A percentile compares a stretch with the other conserved stretches of the same genome.
Conservation (phyloP, 495 filamentous ascomycete genomes). For the Cetradonia linearis region DNA sequence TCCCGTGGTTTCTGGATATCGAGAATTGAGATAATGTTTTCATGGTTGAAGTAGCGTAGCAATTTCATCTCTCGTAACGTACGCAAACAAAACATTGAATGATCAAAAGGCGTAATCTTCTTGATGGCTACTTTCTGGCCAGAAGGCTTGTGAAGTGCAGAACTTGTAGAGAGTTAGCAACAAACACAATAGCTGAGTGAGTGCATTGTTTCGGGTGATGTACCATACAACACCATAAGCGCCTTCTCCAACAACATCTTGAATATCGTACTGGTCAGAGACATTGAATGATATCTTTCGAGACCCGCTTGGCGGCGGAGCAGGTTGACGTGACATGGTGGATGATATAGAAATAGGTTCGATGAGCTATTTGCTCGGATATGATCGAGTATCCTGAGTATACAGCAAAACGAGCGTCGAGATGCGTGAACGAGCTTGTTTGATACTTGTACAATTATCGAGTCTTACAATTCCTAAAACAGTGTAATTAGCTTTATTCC, state of each 20-base stretch:
- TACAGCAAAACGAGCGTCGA: background rate
- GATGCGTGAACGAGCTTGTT: background rate
- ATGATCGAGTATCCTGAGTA: background rate
- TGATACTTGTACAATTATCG: background rate
- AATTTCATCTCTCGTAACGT: conserved; percentile 99
- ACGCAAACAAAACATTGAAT: conserved; percentile 97
- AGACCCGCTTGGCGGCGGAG: conserved; percentile 46
- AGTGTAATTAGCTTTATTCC: background rate
- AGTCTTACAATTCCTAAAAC: background rate
- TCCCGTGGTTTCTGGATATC: conserved; percentile 97
- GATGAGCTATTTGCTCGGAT: background rate
- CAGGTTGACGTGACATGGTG: conserved; percentile 40
- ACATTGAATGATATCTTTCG: conserved; percentile 99
- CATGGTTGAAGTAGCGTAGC: conserved; percentile 97
- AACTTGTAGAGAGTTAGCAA: conserved; percentile 46
- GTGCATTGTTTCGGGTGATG: conserved; percentile 27
- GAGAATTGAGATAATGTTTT: conserved; percentile 99
- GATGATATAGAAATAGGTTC: background rate
- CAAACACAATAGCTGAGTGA: background rate
- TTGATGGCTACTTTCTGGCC: conserved; percentile 99
- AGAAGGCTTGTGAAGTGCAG: conserved; percentile 95
- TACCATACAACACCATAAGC: conserved; percentile 99
- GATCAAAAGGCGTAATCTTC: conserved; percentile 98
- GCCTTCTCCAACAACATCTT: conserved; percentile 97
- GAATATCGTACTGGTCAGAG: conserved; percentile 98